These are phyloP conservation scores for Cercospora zeina DNA, from an alignment of 2,329 filamentous ascomycete genomes.

Conservation along the genomic window DNA sequence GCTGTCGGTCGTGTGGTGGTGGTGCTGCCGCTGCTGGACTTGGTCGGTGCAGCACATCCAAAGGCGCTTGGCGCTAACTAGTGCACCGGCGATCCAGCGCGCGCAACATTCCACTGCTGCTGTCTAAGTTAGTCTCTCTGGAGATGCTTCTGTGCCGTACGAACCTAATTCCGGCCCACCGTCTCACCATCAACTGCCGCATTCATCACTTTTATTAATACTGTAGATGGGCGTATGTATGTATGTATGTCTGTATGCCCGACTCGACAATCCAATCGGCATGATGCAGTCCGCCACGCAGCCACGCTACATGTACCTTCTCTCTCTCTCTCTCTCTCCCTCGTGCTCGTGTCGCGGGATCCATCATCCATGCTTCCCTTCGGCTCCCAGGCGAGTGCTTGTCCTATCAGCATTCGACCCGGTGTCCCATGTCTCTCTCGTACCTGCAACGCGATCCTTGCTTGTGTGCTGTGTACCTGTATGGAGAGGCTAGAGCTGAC, in stretches of 20 bases:
- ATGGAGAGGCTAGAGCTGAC: too few species aligned
- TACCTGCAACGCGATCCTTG: conserved; percentile 20
- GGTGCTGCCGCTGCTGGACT: too few species aligned
- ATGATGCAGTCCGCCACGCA: too few species aligned
- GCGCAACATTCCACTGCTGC: not conserved
- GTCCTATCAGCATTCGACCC: conserved; percentile 14
- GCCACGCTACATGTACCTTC: too few species aligned
- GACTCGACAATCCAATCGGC: not conserved
- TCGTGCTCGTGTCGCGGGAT: too few species aligned
- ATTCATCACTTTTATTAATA: not conserved
- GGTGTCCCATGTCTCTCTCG: conserved; percentile 11
- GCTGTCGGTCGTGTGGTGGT: too few species aligned
- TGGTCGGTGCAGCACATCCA: too few species aligned
- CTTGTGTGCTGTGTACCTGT: too few species aligned
- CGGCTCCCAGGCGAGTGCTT: conserved; percentile 13
- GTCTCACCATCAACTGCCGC: conserved; percentile 4
- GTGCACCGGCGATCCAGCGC: conserved; percentile 24
- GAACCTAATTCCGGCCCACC: conserved; percentile 20
- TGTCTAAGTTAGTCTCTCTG: too few species aligned
- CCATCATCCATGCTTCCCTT: conserved; percentile 14
- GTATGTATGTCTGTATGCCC: too few species aligned
- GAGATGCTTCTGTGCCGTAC: conserved; percentile 11
- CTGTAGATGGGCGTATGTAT: not conserved
- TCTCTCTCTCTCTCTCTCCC: too few species aligned
- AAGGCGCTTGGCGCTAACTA: conserved; percentile 25